A percentile compares a stretch with the other conserved stretches of the same genome.
These are phyloP conservation scores for Cyclocybe cylindracea DNA, from an alignment of 768 basidiomycete genomes.

Conservation along the genomic window DNA sequence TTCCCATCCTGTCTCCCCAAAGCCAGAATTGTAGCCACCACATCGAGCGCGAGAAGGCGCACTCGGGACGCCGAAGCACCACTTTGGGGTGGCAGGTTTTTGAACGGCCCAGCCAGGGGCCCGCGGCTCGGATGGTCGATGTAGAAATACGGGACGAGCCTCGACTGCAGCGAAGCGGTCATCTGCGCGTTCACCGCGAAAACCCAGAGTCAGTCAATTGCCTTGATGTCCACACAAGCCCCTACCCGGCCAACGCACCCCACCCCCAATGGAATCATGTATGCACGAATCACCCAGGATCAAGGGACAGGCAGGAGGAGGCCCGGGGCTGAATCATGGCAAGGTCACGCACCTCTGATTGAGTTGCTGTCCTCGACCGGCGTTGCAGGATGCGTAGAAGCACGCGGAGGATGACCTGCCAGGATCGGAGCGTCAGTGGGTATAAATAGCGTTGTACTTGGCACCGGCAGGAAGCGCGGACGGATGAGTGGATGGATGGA, in stretches of 20 bases:
- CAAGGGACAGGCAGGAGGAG: neutral
- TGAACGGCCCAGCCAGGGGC: constrained; percentile 73
- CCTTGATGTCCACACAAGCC: neutral
- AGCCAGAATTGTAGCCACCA: constrained; percentile 41
- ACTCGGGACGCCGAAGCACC: constrained; percentile 29
- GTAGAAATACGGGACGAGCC: constrained; percentile 79
- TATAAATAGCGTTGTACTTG: neutral
- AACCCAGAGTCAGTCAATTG: constrained; percentile 8
- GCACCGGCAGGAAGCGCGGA: too few relatives aligned
- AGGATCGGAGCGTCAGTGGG: neutral
- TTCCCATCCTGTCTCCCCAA: constrained; percentile 12
- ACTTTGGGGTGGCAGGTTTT: constrained; percentile 48
- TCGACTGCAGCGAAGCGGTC: constrained; percentile 49
- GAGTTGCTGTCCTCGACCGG: constrained; percentile 40
- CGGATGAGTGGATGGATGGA: constrained; percentile 9
- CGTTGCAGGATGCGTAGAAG: constrained; percentile 65
- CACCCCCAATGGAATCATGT: too few relatives aligned
- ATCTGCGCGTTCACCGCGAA: constrained; percentile 15
- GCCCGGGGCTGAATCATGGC: neutral
- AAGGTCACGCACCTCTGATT: constrained; percentile 41
- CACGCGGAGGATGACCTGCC: constrained; percentile 57
- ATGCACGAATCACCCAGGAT: too few relatives aligned
- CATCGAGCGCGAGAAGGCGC: constrained; percentile 64
- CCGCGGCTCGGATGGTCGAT: constrained; percentile 78
- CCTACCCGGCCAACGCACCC: too few relatives aligned